Evolutionary conservation across 75 land plant species (phyloP).

Genomic region (Pinus albicaulis): DNA sequence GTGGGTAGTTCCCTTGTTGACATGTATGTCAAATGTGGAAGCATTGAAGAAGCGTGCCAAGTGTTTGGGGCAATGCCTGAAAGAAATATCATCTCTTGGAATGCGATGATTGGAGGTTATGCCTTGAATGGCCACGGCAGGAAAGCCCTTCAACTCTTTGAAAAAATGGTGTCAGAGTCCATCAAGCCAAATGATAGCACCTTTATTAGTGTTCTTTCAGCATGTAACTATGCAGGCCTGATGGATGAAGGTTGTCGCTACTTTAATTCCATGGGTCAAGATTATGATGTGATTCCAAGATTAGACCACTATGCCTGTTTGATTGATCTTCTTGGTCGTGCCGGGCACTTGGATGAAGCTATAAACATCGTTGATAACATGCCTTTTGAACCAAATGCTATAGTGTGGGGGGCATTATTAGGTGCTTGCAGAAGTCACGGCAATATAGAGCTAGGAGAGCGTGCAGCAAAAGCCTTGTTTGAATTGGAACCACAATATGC

Average conservation of each 20-base stretch:
- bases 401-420: not conserved
- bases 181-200: not conserved
- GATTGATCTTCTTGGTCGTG: slow-evolving; percentile 2
- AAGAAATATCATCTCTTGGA: slow-evolving; percentile 41
- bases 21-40: slow-evolving; percentile 40
- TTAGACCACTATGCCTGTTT: slow-evolving; percentile 1
- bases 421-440: not conserved
- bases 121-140: slow-evolving; percentile 23
- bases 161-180: slow-evolving; percentile 19
- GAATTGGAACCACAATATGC: not conserved
- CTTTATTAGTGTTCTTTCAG: not conserved
- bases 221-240: not conserved
- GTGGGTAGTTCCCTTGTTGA: slow-evolving; percentile 43
- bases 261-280: not conserved
- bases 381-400: not conserved
- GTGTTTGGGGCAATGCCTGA: slow-evolving; percentile 31
- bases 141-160: slow-evolving; percentile 24
- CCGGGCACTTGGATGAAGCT: not conserved
- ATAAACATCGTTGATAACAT: not conserved
- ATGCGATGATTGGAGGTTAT: slow-evolving; percentile 33
- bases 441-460: not conserved
- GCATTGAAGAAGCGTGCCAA: slow-evolving; percentile 19
- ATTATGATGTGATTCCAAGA: not conserved
- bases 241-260: not conserved
- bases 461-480: not conserved